Evolutionary conservation across 208 protist species (phyloP).

Genomic region (Polymyxa betae): DNA sequence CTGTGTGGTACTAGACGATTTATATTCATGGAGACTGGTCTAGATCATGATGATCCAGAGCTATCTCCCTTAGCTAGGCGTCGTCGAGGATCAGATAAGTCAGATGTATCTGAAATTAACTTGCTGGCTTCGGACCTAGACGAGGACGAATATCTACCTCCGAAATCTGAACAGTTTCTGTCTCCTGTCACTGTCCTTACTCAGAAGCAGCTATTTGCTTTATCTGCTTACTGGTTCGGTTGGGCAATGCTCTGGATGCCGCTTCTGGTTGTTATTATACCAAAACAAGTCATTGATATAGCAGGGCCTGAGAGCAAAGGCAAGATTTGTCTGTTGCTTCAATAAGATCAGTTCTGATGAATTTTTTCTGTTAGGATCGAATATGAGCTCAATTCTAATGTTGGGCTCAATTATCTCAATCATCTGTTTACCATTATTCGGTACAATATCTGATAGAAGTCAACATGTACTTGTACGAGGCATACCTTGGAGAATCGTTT

Average conservation of each 20-base stretch:
- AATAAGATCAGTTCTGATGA: background rate
- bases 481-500: background rate
- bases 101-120: too few species aligned
- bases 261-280: background rate
- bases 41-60: too few species aligned
- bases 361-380: background rate
- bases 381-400: conserved; percentile 45
- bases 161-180: too few species aligned
- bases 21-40: too few species aligned
- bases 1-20: too few species aligned
- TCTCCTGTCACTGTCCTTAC: too few species aligned
- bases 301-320: conserved; percentile 50
- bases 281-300: conserved; percentile 42
- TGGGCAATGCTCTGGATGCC: conserved; percentile 47
- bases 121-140: too few species aligned
- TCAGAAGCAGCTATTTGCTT: background rate
- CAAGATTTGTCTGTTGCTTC: background rate
- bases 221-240: conserved; percentile 18
- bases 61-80: too few species aligned
- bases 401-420: conserved; percentile 26
- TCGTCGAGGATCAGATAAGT: too few species aligned
- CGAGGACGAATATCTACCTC: too few species aligned
- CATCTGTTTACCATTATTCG: conserved; percentile 18
- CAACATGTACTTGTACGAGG: background rate
- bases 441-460: background rate